Base-by-base conservation (phyloP, 1,139 yeast genomes). In the Magnusiomyces fungicola region DNA sequence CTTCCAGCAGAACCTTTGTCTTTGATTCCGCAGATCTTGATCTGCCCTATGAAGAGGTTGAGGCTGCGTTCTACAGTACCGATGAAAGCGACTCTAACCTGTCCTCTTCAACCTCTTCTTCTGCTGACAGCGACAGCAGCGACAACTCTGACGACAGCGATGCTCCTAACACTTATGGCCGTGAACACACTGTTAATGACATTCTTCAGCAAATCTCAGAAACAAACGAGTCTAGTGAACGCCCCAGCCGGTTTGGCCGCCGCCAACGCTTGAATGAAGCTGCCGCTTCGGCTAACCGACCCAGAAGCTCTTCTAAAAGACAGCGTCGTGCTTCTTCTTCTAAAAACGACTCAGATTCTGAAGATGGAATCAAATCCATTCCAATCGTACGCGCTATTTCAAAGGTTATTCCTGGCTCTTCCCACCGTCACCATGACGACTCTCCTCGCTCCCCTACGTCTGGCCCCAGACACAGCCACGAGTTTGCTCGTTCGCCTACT, bases 41-140 rank as follows among this genome's bases (percentile, higher is more conserved):
- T 10, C 23, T 19, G 14, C 21, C 25, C 22, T n/a, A 14, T 21
- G 43, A 40, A 10, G 33, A 25, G 7, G 16, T 33, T 33, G 37
- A 33, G n/a, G 37, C 37, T 6, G 21, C 21, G 3, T 40, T 40
- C 18, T 40, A 40, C 22, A 22, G 32, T 7, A 16, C 43, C 22
- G 33, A 27, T 23, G 43, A 40, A 12, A 23, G 32, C 5, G 29
- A 40, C n/a, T 40, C 43, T 6, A 40, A 40, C n/a, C 43, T 40
- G 22, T 40, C 43, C 7, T 40, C 43, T 3, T 16, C 43, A 9
- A 23, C n/a, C 16, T 6, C 32, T 9, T 40, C 43, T 3, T 40
- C 43, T 14, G 12, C 29, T 4, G 43, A 12, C 18, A 16, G 14
- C 6, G n/a, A 12, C 7, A 16, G 22, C 3, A n/a, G 18, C 12